Conservation (phyloP, 2,329 filamentous ascomycete genomes). For the Neopestalotiopsis sp. region DNA sequence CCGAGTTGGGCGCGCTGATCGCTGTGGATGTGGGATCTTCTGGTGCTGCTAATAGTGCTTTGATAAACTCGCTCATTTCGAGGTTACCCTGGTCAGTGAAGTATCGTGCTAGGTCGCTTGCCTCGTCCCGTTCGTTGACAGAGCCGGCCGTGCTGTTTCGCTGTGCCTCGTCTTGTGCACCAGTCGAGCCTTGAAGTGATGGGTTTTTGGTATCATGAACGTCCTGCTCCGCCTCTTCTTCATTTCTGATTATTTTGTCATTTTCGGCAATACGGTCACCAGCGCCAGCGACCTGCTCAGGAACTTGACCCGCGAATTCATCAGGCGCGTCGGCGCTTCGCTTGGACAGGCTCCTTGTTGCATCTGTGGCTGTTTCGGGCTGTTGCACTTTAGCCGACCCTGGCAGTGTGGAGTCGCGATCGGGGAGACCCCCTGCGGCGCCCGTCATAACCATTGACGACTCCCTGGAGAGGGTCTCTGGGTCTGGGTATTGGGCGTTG, state of each 20-base stretch:
- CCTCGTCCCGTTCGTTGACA: slow-evolving; percentile 10
- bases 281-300: neutral
- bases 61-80: slow-evolving; percentile 37
- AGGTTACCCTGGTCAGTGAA: slow-evolving; percentile 33
- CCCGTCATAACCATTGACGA: slow-evolving; percentile 22
- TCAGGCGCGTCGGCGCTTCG: neutral
- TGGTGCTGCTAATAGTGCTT: slow-evolving; percentile 26
- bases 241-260: neutral
- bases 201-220: neutral
- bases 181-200: neutral
- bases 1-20: neutral
- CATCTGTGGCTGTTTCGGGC: slow-evolving; percentile 2
- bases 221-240: neutral
- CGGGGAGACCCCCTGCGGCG: slow-evolving; percentile 9
- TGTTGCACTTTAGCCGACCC: slow-evolving; percentile 1
- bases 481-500: slow-evolving; percentile 23
- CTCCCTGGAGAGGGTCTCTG: slow-evolving; percentile 21
- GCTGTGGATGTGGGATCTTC: slow-evolving; percentile 18
- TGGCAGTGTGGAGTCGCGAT: neutral
- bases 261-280: neutral
- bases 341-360: neutral
- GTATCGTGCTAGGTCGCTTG: slow-evolving; percentile 32
- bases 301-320: neutral
- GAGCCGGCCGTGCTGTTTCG: neutral
- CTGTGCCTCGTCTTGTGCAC: neutral